Conservation (phyloP, 2,329 filamentous ascomycete species). For the Anisogramma anomala region DNA sequence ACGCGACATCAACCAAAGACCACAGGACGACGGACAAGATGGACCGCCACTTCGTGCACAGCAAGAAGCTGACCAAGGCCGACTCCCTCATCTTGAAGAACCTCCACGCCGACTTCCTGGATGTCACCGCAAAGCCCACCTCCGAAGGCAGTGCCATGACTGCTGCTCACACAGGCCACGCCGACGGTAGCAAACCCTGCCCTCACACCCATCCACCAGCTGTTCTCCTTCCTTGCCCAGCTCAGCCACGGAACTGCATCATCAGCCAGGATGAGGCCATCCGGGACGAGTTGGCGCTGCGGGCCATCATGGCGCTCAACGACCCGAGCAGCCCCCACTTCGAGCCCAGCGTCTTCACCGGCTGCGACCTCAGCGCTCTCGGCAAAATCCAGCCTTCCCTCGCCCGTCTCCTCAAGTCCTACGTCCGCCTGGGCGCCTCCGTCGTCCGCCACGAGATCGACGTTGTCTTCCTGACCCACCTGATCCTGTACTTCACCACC, state of each 20-base stretch:
- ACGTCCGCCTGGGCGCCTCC: slow-evolving; percentile 41
- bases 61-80: slow-evolving; percentile 29
- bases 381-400: slow-evolving; percentile 27
- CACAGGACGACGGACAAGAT: slow-evolving; percentile 12
- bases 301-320: slow-evolving; percentile 29
- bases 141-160: slow-evolving; percentile 7
- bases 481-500: slow-evolving; percentile 59
- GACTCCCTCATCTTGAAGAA: slow-evolving; percentile 30
- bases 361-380: slow-evolving; percentile 28
- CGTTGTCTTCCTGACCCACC: slow-evolving; percentile 67
- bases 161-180: neutral
- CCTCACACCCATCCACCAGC: too few relatives aligned
- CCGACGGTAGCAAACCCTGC: too few relatives aligned
- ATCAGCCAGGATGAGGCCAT: slow-evolving; percentile 10
- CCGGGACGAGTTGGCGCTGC: slow-evolving; percentile 23
- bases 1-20: too few relatives aligned
- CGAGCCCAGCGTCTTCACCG: slow-evolving; percentile 35
- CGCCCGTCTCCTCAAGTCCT: slow-evolving; percentile 44
- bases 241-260: too few relatives aligned
- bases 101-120: slow-evolving; percentile 28
- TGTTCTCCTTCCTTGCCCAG: too few relatives aligned
- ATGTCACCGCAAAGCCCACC: slow-evolving; percentile 14
- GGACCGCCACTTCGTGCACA: slow-evolving; percentile 26
- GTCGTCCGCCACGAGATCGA: slow-evolving; percentile 57
- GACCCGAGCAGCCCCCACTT: slow-evolving; percentile 30